phyloP scores from a whole-genome alignment of 768 basidiomycete species.

The Trametes cinnabarina region DNA sequence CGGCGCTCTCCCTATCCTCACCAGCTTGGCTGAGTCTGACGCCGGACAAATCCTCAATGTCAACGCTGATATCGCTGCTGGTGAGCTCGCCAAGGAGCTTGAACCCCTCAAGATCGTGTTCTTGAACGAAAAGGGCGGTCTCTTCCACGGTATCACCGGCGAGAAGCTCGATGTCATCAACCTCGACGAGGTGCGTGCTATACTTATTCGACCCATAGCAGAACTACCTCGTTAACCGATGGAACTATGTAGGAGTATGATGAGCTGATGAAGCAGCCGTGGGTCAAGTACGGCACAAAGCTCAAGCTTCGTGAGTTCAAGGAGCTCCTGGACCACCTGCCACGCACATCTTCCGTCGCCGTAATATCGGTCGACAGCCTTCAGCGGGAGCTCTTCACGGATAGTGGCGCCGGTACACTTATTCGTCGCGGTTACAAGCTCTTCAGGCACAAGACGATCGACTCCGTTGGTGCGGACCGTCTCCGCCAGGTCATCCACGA shows the following conservation, averaged over 20 bases:
- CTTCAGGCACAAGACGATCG: slow-evolving; percentile 81
- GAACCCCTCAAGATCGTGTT: slow-evolving; percentile 99
- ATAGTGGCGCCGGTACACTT: slow-evolving; percentile 95
- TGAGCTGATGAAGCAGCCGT: slow-evolving; percentile 92
- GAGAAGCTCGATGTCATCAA: slow-evolving; percentile 97
- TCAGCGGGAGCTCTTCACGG: slow-evolving; percentile 98
- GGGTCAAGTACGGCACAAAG: slow-evolving; percentile 99
- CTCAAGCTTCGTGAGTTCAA: slow-evolving; percentile 99
- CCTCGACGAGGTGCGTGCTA: slow-evolving; percentile 76
- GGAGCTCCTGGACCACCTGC: slow-evolving; percentile 95
- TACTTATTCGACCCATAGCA: background rate
- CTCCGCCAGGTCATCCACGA: slow-evolving; percentile 94
- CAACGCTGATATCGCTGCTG: slow-evolving; percentile 97
- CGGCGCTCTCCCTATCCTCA: slow-evolving; percentile 93
- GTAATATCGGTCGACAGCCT: slow-evolving; percentile 91
- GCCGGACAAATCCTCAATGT: slow-evolving; percentile 99
- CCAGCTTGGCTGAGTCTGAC: slow-evolving; percentile 88
- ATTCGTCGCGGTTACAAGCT: slow-evolving; percentile 98
- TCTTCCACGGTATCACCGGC: slow-evolving; percentile 96
- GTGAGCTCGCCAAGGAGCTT: slow-evolving; percentile 95
- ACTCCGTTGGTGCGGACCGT: slow-evolving; percentile 86
- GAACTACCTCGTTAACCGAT: background rate
- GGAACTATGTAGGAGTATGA: slow-evolving; percentile 75
- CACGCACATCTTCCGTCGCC: slow-evolving; percentile 96
- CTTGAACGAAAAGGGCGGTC: slow-evolving; percentile 95